A percentile compares a stretch with the other conserved stretches of the same genome.
Conservation (phyloP, 2,329 filamentous ascomycete genomes). For the Macrophomina tecta region DNA sequence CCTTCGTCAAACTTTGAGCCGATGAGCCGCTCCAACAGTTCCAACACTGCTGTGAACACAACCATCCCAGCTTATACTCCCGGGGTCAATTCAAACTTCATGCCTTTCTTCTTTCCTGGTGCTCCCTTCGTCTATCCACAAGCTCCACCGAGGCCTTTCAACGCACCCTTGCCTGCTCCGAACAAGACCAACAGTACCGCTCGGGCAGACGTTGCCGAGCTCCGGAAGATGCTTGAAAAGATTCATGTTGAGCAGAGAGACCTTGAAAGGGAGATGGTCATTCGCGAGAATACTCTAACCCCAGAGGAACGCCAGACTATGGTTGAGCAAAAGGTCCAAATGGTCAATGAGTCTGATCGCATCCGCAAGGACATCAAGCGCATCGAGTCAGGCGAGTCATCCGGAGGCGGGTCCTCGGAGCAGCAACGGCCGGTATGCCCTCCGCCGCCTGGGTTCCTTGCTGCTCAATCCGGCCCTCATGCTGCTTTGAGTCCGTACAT, state of each 20-base stretch:
- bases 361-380: slow-evolving; percentile 43
- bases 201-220: slow-evolving; percentile 36
- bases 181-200: not conserved
- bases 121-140: not conserved
- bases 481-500: slow-evolving; percentile 7
- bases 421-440: not conserved
- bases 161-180: slow-evolving; percentile 24
- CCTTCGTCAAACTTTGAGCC: slow-evolving; percentile 10
- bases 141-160: slow-evolving; percentile 3
- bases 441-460: not conserved
- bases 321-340: slow-evolving; percentile 43
- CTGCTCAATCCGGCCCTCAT: slow-evolving; percentile 5
- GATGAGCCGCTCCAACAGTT: slow-evolving; percentile 25
- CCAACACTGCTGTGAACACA: slow-evolving; percentile 18
- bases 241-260: slow-evolving; percentile 43
- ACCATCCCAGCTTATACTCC: slow-evolving; percentile 6
- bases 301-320: slow-evolving; percentile 39
- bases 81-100: not conserved
- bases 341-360: slow-evolving; percentile 44
- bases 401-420: not conserved
- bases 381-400: slow-evolving; percentile 27
- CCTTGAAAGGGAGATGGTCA: slow-evolving; percentile 37
- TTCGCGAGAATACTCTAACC: slow-evolving; percentile 11
- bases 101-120: slow-evolving; percentile 13
- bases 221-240: slow-evolving; percentile 44